Evolutionary conservation across 2,329 filamentous ascomycete species (phyloP), one percentile per base, ranked within the genome.

Genomic region (Delphinella strobiligena): DNA sequence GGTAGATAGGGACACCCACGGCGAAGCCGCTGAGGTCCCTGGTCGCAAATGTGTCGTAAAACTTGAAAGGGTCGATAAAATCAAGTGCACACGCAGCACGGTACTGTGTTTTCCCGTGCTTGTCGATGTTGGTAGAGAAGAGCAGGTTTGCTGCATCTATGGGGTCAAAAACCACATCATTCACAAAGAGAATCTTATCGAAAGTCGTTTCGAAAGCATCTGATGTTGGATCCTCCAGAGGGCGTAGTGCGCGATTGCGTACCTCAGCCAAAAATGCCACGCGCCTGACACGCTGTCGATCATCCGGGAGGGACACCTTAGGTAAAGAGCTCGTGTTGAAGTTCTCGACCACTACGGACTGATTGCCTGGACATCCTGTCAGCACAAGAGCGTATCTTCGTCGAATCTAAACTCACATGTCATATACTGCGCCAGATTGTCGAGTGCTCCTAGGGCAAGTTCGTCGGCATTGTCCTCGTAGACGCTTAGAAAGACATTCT

Each of bases 41-140:
- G 15, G 78, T 74, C 1, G 80, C 82, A 54, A 83, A 86, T 0
- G 79, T 75, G 54, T 87, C 82, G 56, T 87, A 86, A 54, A 77
- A 82, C 31, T 73, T 67, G 46, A 80, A 74, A 1, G 80, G 75
- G 40, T 73, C 71, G 45, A 76, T 72, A 50, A 78, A 85, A 59
- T 87, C 82, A 24, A 83, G 61, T 0, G 78, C 78, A 52, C 82
- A 87, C 3, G 78, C 78, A 0, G 80, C 76, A 3, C 77, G 72
- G 49, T 84, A 86, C 38, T 59, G 50, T 12, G 63, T 58, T 10
- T 53, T 55, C 10, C 78, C 79, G 2, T 43, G 45, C 19, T 67
- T 59, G 5, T 62, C 55, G 39, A 71, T 63, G 46, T 78, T 74
- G 4, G 74, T 78, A 2, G 72, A 73, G 49, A 85, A 82, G 8